Conservation (phyloP, 2,329 filamentous ascomycete genomes). For the Celoporthe dispersa region DNA sequence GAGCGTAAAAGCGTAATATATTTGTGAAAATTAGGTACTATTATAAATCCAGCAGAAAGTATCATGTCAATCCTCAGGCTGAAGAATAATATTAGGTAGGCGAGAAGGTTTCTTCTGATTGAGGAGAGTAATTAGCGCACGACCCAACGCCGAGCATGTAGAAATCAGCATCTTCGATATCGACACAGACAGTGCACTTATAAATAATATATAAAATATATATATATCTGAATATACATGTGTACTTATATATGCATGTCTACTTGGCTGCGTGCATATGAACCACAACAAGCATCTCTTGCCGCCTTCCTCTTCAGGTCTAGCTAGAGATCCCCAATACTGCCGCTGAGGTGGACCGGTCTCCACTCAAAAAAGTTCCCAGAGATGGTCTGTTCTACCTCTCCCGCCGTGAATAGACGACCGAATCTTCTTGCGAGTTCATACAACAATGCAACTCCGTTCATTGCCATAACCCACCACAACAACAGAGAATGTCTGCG, state of each 20-base stretch:
- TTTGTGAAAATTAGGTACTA: too few species aligned
- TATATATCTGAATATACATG: too few species aligned
- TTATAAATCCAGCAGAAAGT: too few species aligned
- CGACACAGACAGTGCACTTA: too few species aligned
- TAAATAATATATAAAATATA: too few species aligned
- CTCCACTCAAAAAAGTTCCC: conserved; percentile 14
- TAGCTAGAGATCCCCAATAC: not conserved
- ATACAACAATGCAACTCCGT: not conserved
- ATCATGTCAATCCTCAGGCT: too few species aligned
- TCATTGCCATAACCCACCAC: not conserved
- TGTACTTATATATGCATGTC: conserved; percentile 69
- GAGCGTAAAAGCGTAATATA: too few species aligned
- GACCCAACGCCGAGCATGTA: too few species aligned
- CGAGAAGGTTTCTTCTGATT: too few species aligned
- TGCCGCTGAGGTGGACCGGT: not conserved
- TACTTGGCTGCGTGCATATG: conserved; percentile 95
- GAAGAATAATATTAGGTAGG: too few species aligned
- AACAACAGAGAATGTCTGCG: conserved; percentile 15
- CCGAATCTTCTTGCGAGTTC: not conserved
- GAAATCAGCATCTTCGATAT: too few species aligned
- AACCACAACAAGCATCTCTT: conserved; percentile 66
- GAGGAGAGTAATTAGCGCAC: too few species aligned
- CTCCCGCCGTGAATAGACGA: not conserved
- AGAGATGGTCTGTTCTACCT: not conserved
- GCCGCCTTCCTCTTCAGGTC: conserved; percentile 19